Conservation (phyloP, 176 grass and related monocot species). For the Triticum aestivum region IWGSC_CS_RefSeq_v2.1 NC_057812.1:72160778-72161277, state of each 20-base stretch:
- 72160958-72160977: constrained; percentile 7
- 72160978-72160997: constrained; percentile 19
- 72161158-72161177: constrained; percentile 14
- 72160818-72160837: background rate
- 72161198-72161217: background rate
- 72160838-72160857: background rate
- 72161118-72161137: constrained; percentile 98
- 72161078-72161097: constrained; percentile 73
- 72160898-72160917: background rate
- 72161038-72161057: background rate
- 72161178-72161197: background rate
- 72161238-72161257: background rate
- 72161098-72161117: constrained; percentile 95
- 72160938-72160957: background rate
- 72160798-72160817: constrained; percentile 16
- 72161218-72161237: background rate
- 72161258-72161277: background rate
- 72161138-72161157: constrained; percentile 60
- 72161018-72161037: background rate
- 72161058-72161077: constrained; percentile 42
- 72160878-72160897: background rate
- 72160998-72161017: background rate
- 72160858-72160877: constrained; percentile 28
- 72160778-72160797: background rate
- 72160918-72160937: background rate